These are phyloP conservation scores for Yarrowia phangngaensis DNA, from an alignment of 805 yeast species.

Conservation along the genomic window DNA sequence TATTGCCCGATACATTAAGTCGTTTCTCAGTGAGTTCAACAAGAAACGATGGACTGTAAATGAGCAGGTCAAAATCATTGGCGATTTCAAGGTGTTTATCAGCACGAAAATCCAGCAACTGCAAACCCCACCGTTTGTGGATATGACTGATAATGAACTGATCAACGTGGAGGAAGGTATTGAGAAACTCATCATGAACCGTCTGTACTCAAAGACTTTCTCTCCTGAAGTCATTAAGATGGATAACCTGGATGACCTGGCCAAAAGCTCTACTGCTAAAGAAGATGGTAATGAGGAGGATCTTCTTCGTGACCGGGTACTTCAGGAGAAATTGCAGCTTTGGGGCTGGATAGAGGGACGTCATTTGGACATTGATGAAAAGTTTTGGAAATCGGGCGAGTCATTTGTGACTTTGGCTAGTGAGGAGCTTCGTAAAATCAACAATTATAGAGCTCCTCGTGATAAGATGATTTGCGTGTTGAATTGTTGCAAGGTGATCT, in stretches of 20 bases:
- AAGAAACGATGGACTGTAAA: slow-evolving; percentile 64
- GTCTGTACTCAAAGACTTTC: slow-evolving; percentile 71
- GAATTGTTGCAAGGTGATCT: slow-evolving; percentile 88
- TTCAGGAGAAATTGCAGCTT: slow-evolving; percentile 53
- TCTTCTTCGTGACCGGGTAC: slow-evolving; percentile 53
- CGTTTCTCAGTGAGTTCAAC: slow-evolving; percentile 74
- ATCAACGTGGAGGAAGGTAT: slow-evolving; percentile 83
- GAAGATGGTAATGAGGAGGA: slow-evolving; percentile 61
- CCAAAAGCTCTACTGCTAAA: slow-evolving; percentile 32
- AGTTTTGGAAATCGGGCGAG: slow-evolving; percentile 47
- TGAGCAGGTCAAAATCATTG: slow-evolving; percentile 74
- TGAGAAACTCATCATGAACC: slow-evolving; percentile 87
- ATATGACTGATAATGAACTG: slow-evolving; percentile 56
- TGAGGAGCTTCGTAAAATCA: slow-evolving; percentile 70
- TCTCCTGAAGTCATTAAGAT: slow-evolving; percentile 62
- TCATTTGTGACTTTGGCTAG: slow-evolving; percentile 65
- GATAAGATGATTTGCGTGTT: slow-evolving; percentile 89
- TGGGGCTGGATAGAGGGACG: slow-evolving; percentile 68
- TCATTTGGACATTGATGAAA: slow-evolving; percentile 70
- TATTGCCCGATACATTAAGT: slow-evolving; percentile 74
- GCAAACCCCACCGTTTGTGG: slow-evolving; percentile 67
- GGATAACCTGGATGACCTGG: slow-evolving; percentile 29
- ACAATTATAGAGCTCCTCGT: slow-evolving; percentile 84
- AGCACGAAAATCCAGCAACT: slow-evolving; percentile 51
- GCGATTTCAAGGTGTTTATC: slow-evolving; percentile 73